Evolutionary conservation across 768 basidiomycete genomes (phyloP), one percentile per base, ranked within the genome.

Genomic region (Vararia minispora): DNA sequence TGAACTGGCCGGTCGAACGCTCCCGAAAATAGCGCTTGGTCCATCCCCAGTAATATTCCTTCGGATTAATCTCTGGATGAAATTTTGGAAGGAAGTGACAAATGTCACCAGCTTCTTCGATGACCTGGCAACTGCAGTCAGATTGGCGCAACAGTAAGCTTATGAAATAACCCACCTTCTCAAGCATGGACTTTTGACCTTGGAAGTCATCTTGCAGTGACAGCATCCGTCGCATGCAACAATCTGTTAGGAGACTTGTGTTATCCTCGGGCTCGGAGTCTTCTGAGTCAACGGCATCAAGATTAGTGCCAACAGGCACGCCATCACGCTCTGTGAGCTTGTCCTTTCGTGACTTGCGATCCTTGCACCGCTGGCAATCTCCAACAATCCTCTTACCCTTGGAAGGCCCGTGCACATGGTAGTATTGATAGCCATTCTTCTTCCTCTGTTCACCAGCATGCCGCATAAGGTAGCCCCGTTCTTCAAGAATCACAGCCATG

Each of bases 141-240:
- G 24, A 12, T 13, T 13, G 31, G 10, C 31, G 18, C 31, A 2
- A 10, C 18, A 33, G 10, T 33, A 12, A 3, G 17, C 11, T 10
- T 18, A 33, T 33, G 10, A 35, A 13, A 39, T 5, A 23, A 39
- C 39, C 18, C 4, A 46, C 48, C 14, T 42, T 25, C 35, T 50
- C 36, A 29, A 50, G 43, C 17, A 49, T 34, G 2, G 47, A 50
- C 26, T 44, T 44, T 14, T 50, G 16, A 2, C 32, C 20, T 16
- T 38, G 32, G 30, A 48, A 50, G 33, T 50, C 47, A 2, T 33
- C 21, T 33, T 50, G 49, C 6, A 27, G 32, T 3, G 39, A 39
- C 10, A 50, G 30, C 10, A 50, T 24, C 5, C 48, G 47, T 7
- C 32, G 35, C 44, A 48, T 42, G 41, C 49, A 50, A 24, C 48